Conservation (phyloP, 2,329 filamentous ascomycete genomes). For the Penicillium sp. region DNA sequence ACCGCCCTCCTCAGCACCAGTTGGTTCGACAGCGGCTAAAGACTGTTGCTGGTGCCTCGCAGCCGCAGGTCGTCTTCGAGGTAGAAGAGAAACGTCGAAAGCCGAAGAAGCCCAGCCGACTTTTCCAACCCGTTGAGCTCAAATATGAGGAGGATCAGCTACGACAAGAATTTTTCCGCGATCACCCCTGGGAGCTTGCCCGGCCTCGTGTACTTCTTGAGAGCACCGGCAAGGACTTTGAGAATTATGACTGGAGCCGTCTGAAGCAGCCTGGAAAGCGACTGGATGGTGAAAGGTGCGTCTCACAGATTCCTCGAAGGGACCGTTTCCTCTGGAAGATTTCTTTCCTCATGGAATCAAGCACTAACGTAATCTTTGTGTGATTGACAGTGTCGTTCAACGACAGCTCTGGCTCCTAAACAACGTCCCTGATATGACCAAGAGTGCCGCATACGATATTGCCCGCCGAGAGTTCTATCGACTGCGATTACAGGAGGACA, state of each 20-base stretch:
- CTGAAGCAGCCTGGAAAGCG: conserved; percentile 71
- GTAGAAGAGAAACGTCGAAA: conserved; percentile 42
- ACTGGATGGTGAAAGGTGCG: conserved; percentile 80
- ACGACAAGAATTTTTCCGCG: conserved; percentile 77
- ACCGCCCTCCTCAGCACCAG: conserved; percentile 50
- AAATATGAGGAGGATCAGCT: conserved; percentile 79
- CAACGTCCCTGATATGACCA: conserved; percentile 56
- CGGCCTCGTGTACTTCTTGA: conserved; percentile 82
- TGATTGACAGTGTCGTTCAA: conserved; percentile 72
- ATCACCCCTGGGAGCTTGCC: conserved; percentile 97
- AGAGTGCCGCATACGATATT: conserved; percentile 73
- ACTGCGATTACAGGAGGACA: conserved; percentile 75
- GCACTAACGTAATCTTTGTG: conserved; percentile 1
- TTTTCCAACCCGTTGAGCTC: conserved; percentile 78
- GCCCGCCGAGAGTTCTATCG: conserved; percentile 89
- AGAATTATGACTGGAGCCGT: conserved; percentile 74
- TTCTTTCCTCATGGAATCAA: background rate
- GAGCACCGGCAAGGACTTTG: conserved; percentile 75
- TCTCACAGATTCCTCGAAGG: conserved; percentile 1
- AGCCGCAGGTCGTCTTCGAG: conserved; percentile 38
- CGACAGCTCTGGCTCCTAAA: conserved; percentile 83
- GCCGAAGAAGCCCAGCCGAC: conserved; percentile 63
- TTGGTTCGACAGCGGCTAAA: conserved; percentile 41
- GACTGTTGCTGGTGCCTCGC: conserved; percentile 28
- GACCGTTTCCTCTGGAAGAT: background rate